Base-by-base conservation (phyloP, 176 grass and related monocot genomes). In the Juncus effusus region DNA sequence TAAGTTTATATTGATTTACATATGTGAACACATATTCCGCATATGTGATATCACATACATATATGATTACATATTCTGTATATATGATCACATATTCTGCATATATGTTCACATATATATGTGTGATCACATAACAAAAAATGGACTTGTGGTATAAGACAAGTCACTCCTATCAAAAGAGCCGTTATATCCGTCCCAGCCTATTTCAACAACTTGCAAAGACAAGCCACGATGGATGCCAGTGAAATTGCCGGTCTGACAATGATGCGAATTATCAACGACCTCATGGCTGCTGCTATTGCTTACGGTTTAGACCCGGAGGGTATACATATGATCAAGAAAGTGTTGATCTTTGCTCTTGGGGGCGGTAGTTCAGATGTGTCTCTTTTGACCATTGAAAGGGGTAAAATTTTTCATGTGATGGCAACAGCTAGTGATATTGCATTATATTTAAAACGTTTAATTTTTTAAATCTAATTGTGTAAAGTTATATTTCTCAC, bases 151-250 rank as follows among this genome's bases (percentile, higher is more conserved):
- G 19, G 19, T 28, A 1, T 28, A 28, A 28, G 19, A 28, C 19
- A 28, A 28, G 1, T 28, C 19, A 28, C 19, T 28, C 19, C 69
- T 15, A 74, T 91, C 47, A 91, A 88, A 59, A 96, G 90, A 13
- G 91, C 84, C 11, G 87, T 96, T 0, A 49, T 96, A 59, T 87
- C 91, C 0, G 87, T 96, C 42, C 91, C 91, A 11, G 84, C 82
- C 50, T 91, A 91, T 69, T 91, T 96, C 87, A 96, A 96, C 51
- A 84, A 96, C 70, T 96, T 87, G 2, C 87, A 91, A 70, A 78
- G 91, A 3, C 91, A 96, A 87, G 91, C 91, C 54, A 96, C 87
- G 45, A 96, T 85, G 70, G 91, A 96, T 42, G 91, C 91, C 11
- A 81, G 87, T 3, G 77, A 83, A 40, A 96, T 96, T 19, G 12